Conservation (phyloP, 306 rosid genomes). For the Fragaria iinumae region DNA sequence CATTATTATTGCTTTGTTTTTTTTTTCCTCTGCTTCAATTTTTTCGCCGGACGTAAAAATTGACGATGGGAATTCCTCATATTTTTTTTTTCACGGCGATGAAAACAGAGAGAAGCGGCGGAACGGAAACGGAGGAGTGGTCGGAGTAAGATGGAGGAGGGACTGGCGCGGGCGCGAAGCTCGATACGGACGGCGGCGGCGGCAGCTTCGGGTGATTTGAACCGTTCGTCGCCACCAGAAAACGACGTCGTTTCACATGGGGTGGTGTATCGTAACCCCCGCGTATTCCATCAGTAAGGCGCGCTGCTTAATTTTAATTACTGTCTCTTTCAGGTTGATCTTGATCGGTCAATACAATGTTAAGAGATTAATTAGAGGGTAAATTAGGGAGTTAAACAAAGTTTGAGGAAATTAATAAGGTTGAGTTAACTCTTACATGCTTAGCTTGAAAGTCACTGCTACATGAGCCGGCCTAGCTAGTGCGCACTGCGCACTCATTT, state of each 20-base stretch:
- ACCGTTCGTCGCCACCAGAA: slow-evolving; percentile 13
- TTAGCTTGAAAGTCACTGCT: slow-evolving; percentile 5
- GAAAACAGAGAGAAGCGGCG: slow-evolving; percentile 15
- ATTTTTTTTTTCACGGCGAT: not conserved
- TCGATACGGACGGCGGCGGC: slow-evolving; percentile 36
- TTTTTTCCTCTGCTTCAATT: not conserved
- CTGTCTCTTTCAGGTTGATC: not conserved
- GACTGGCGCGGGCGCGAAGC: slow-evolving; percentile 46
- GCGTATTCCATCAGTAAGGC: slow-evolving; percentile 43
- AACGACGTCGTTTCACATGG: slow-evolving; percentile 22
- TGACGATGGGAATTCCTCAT: not conserved
- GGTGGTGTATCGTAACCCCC: slow-evolving; percentile 41
- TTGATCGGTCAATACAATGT: not conserved
- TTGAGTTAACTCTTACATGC: not conserved
- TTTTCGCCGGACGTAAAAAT: not conserved
- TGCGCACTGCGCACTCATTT: not conserved
- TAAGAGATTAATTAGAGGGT: not conserved
- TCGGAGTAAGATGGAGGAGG: slow-evolving; percentile 34
- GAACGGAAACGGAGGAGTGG: slow-evolving; percentile 18
- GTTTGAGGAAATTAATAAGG: not conserved
- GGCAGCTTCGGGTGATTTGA: not conserved
- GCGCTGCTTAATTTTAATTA: slow-evolving; percentile 1
- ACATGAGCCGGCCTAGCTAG: not conserved
- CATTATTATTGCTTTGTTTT: not conserved
- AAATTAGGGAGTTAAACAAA: not conserved